Conservation (phyloP, 2,329 filamentous ascomycete species). For the Xylaria sp. region DNA sequence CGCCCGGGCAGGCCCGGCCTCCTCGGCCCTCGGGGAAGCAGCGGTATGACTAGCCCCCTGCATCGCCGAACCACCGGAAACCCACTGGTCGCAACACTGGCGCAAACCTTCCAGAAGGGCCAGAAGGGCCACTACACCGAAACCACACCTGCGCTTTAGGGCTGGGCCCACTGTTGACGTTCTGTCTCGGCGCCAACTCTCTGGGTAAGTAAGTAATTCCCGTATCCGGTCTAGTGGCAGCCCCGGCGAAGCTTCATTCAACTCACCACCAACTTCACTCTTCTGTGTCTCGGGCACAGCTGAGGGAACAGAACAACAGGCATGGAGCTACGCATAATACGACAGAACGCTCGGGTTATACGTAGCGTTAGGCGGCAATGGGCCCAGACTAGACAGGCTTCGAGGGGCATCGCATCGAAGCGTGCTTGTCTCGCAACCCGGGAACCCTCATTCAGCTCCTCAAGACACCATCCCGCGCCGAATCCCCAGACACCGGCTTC, state of each 20-base stretch:
- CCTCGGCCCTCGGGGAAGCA: slow-evolving; percentile 24
- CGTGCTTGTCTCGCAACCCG: background rate
- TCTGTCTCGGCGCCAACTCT: background rate
- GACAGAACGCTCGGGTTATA: slow-evolving; percentile 14
- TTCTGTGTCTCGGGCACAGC: no score
- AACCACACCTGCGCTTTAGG: no score
- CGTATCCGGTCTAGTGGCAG: background rate
- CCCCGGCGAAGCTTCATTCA: no score
- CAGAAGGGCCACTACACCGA: no score
- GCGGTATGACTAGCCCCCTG: background rate
- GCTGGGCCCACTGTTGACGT: background rate
- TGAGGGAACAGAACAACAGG: background rate
- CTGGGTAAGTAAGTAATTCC: background rate
- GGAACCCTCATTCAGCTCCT: background rate
- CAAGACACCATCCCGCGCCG: background rate
- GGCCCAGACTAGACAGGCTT: background rate
- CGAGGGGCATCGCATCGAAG: slow-evolving; percentile 1
- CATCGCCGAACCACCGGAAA: slow-evolving; percentile 1
- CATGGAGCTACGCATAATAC: slow-evolving; percentile 15
- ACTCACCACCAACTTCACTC: no score
- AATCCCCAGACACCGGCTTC: background rate
- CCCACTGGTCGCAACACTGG: background rate
- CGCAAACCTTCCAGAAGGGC: slow-evolving; percentile 5
- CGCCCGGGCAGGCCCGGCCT: background rate
- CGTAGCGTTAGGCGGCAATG: slow-evolving; percentile 5